Percentiles rank a stretch among this genome's conserved stretches.
These are phyloP conservation scores for Colletotrichum cereale DNA, from an alignment of 2,329 filamentous ascomycete genomes.

Conservation along the genomic window DNA sequence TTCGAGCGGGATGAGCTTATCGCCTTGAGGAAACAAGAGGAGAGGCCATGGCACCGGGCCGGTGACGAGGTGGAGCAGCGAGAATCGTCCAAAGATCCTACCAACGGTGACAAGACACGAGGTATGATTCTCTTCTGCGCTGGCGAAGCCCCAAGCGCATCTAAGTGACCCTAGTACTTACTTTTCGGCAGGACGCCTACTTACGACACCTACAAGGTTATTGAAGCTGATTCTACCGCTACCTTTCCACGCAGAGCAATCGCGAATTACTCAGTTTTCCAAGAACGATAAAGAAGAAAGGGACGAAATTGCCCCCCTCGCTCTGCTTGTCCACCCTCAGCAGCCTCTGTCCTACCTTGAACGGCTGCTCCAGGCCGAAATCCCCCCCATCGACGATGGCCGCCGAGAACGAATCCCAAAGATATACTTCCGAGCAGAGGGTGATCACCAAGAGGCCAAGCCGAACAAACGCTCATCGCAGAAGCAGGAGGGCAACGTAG, in stretches of 20 bases:
- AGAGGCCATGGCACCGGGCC: conserved; percentile 75
- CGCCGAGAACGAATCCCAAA: conserved; percentile 77
- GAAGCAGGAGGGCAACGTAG: conserved; percentile 61
- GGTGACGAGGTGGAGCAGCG: conserved; percentile 62
- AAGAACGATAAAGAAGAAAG: conserved; percentile 48
- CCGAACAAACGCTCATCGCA: conserved; percentile 41
- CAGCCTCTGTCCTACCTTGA: conserved; percentile 93
- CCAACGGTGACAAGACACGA: conserved; percentile 47
- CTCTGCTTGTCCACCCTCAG: conserved; percentile 87
- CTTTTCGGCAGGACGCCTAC: conserved; percentile 71
- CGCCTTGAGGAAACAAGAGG: conserved; percentile 67
- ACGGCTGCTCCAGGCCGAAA: conserved; percentile 87
- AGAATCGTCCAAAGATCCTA: conserved; percentile 45
- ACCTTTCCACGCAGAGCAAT: conserved; percentile 50
- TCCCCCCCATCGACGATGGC: conserved; percentile 76
- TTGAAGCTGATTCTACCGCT: conserved; percentile 86
- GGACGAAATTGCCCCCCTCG: conserved; percentile 79
- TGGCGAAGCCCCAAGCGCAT: not conserved
- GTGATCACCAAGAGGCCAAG: conserved; percentile 62
- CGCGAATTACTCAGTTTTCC: conserved; percentile 7
- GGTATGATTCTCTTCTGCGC: conserved; percentile 43
- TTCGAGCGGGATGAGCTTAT: conserved; percentile 53
- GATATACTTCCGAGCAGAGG: conserved; percentile 85
- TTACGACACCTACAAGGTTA: conserved; percentile 84
- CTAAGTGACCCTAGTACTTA: not conserved